phyloP scores from a whole-genome alignment of 2,329 filamentous ascomycete genomes.

The Rhynchosporium secalis region DNA sequence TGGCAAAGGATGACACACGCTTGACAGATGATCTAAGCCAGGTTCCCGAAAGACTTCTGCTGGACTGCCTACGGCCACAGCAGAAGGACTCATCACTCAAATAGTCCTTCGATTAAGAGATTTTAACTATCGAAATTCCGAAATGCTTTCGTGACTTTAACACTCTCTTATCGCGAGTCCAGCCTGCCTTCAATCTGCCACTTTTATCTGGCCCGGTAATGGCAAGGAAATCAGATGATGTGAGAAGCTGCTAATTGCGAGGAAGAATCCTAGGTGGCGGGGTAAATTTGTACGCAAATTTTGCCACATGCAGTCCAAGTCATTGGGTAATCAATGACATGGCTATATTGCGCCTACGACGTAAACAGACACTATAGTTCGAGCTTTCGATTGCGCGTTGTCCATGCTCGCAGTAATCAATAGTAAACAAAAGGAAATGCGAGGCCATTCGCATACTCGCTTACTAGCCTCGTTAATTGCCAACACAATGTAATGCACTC shows the following conservation, averaged over 20 bases:
- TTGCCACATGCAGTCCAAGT: constrained; percentile 49
- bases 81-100: no score
- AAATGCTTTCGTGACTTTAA: no score
- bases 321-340: constrained; percentile 47
- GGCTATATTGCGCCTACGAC: constrained; percentile 46
- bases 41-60: no score
- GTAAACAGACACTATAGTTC: constrained; percentile 42
- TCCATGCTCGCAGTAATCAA: constrained; percentile 28
- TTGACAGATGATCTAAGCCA: no score
- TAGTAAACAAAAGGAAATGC: constrained; percentile 8
- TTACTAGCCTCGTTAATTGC: background rate
- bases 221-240: constrained; percentile 1
- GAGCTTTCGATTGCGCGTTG: constrained; percentile 41
- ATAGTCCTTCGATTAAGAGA: no score
- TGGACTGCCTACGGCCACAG: no score
- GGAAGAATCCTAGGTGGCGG: constrained; percentile 47
- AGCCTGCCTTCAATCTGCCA: no score
- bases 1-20: no score
- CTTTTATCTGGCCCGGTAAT: constrained; percentile 28
- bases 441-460: background rate
- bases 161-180: no score
- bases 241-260: constrained; percentile 9
- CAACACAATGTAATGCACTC: constrained; percentile 3
- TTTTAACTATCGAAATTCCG: no score
- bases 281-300: constrained; percentile 41